Evolutionary conservation across 2,329 filamentous ascomycete species (phyloP), one percentile per base, ranked within the genome.

Genomic region (Microcyclospora pomicola): DNA sequence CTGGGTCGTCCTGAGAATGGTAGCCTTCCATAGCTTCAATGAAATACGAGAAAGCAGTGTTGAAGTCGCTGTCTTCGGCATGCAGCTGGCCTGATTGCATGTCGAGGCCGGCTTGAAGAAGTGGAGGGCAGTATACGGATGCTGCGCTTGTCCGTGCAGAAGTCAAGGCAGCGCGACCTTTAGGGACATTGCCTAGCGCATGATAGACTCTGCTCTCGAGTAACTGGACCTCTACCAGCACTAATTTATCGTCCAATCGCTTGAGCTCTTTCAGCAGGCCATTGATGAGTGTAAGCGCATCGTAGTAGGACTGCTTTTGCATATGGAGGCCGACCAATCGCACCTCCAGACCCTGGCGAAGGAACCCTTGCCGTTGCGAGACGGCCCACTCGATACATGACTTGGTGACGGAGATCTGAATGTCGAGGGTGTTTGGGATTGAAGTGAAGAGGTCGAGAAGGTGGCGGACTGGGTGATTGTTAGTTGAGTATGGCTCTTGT

Each of bases 1-100:
- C 67, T 30, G 78, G 68, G 59, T 94, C 86, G 50, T 98, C 91
- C 61, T 93, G 86, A 34, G 80, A 80, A 65, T 91, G 85, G 64
- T 96, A 98, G 43, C 91, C 91, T 59, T 98, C 91, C 46, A 98
- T 77, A 2, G 92, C 91, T 67, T 98, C 91, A 62, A 98, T 96
- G 64, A 98, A 98, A 72, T 98, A 98, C 35, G 87, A 95, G 64
- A 82, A 98, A 35, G 91, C 85, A 16, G 91, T 98, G 68, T 92
- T 95, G 73, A 98, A 98, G 67, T 98, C 92, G 66, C 86, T 83
- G 60, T 98, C 91, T 65, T 98, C 92, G 15, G 91, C 91, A 62
- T 98, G 92, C 42, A 98, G 76, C 81, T 96, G 96, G 49, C 91
- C 92, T 47, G 85, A 94, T 69, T 98, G 91, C 91, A 98, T 96